Percentiles rank a stretch among this genome's conserved stretches.
Evolutionary conservation across 306 rosid genomes (phyloP).

Genomic region (Lathyrus tuberosus): DNA sequence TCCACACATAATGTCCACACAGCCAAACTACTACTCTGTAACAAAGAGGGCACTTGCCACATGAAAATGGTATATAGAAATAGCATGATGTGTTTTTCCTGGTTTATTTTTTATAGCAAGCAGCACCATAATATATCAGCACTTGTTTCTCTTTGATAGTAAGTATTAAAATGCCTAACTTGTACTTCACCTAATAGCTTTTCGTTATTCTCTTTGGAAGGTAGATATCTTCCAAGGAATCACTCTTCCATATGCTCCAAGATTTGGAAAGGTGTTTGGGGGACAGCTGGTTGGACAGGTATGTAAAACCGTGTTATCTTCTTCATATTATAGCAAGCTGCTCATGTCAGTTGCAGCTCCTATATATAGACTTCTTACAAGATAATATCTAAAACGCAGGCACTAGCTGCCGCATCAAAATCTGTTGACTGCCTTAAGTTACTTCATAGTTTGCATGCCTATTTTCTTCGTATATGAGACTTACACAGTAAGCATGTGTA

Average conservation of each 20-base stretch:
- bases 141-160: conserved; percentile 13
- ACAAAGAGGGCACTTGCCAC: not conserved
- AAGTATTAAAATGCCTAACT: conserved; percentile 9
- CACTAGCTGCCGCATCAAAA: no score
- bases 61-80: conserved; percentile 5
- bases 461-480: no score
- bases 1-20: no score
- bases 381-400: no score
- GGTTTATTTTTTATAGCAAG: conserved; percentile 2
- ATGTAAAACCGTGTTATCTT: conserved; percentile 43
- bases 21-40: no score
- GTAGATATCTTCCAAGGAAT: conserved; percentile 77
- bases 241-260: conserved; percentile 80
- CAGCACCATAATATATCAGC: not conserved
- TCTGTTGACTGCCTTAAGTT: no score
- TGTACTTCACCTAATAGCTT: conserved; percentile 27
- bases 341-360: no score
- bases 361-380: no score
- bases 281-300: conserved; percentile 98
- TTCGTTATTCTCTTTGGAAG: conserved; percentile 45
- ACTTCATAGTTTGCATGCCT: no score
- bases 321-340: no score
- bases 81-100: not conserved
- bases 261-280: conserved; percentile 88
- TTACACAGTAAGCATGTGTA: no score